A percentile compares a stretch with the other conserved stretches of the same genome.
phyloP scores from a whole-genome alignment of 2,329 filamentous ascomycete genomes.

The Ophiosphaerella herpotricha region DNA sequence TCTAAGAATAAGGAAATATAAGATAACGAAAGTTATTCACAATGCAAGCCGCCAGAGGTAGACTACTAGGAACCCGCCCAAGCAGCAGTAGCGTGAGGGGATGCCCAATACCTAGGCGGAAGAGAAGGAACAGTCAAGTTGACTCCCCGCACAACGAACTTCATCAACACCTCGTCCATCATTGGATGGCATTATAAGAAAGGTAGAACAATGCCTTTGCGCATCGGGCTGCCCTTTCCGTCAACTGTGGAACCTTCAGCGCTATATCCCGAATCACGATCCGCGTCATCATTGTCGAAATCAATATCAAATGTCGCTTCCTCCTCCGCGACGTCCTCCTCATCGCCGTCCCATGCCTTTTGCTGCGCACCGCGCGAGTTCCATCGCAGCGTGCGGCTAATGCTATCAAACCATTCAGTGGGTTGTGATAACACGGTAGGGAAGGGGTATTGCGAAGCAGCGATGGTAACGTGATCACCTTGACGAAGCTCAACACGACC shows the following conservation, averaged over 20 bases:
- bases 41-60: not conserved
- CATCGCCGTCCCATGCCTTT: conserved; percentile 71
- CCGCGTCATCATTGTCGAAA: conserved; percentile 72
- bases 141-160: not conserved
- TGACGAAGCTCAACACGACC: conserved; percentile 90
- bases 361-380: conserved; percentile 91
- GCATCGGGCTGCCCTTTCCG: conserved; percentile 38
- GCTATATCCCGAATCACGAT: conserved; percentile 49
- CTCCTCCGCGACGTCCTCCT: conserved; percentile 51
- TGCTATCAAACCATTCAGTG: conserved; percentile 96
- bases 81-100: conserved; percentile 18
- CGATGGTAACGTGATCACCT: conserved; percentile 94
- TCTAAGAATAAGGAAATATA: not conserved
- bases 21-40: not conserved
- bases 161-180: not conserved
- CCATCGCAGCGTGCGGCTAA: conserved; percentile 90
- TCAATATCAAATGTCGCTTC: conserved; percentile 88
- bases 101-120: conserved; percentile 6
- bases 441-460: conserved; percentile 94
- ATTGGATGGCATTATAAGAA: conserved; percentile 21
- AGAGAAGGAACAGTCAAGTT: not conserved
- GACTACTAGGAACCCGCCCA: conserved; percentile 31
- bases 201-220: conserved; percentile 42
- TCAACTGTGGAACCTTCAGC: conserved; percentile 44
- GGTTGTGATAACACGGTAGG: conserved; percentile 89